Evolutionary conservation across 2,329 filamentous ascomycete species (phyloP).

Genomic region (Ascochyta pisi): DNA sequence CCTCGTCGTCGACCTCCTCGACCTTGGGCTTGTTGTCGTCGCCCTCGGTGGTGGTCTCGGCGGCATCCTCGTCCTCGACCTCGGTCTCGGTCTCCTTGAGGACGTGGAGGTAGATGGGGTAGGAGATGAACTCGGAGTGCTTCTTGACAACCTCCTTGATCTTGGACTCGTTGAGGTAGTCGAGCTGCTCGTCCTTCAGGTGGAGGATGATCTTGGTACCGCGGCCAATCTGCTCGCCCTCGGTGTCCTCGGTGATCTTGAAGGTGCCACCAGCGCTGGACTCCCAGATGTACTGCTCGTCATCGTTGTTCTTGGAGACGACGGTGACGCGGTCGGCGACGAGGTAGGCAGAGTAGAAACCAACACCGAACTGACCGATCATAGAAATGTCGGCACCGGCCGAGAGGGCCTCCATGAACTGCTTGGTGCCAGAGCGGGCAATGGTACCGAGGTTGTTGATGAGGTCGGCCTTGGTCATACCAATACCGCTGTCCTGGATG

Average conservation of each 20-base stretch:
- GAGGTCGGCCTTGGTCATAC: conserved; percentile 99
- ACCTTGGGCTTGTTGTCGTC: conserved; percentile 96
- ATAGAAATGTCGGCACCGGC: conserved; percentile 99
- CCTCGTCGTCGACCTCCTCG: conserved; percentile 89
- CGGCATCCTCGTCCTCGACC: conserved; percentile 91
- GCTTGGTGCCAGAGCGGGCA: conserved; percentile 98
- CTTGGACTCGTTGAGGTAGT: conserved; percentile 98
- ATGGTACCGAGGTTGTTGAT: conserved; percentile 99
- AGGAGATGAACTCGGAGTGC: conserved; percentile 99
- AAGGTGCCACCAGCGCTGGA: conserved; percentile 97
- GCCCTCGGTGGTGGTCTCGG: conserved; percentile 69
- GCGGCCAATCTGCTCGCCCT: conserved; percentile 88
- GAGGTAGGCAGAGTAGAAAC: conserved; percentile 99
- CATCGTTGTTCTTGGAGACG: conserved; percentile 98
- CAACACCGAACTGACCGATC: conserved; percentile 99
- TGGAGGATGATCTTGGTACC: conserved; percentile 98
- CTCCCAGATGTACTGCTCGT: conserved; percentile 99
- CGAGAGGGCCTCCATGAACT: conserved; percentile 99
- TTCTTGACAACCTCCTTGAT: conserved; percentile 99
- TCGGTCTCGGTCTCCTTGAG: conserved; percentile 99
- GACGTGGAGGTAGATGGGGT: conserved; percentile 99
- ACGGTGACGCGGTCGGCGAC: conserved; percentile 96
- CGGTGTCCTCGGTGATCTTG: conserved; percentile 87
- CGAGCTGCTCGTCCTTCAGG: conserved; percentile 98
- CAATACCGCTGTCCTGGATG: conserved; percentile 97